phyloP scores from a whole-genome alignment of 257 asterid species.

The Nicotiana knightiana region DNA sequence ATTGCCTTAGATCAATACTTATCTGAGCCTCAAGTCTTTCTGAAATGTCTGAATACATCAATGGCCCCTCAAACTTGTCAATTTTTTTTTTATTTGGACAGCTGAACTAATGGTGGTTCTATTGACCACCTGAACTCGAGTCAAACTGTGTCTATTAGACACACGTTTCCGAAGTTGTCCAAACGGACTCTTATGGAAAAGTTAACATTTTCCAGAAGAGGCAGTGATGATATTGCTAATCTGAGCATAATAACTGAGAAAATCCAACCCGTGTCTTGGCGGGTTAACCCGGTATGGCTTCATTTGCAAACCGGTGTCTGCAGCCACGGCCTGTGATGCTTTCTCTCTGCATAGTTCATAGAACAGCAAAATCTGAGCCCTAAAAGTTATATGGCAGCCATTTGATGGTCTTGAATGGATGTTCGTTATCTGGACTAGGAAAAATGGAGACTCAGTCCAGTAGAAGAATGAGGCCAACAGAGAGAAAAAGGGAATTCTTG shows the following conservation, averaged over 20 bases:
- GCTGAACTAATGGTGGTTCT: neutral
- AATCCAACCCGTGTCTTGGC: conserved; percentile 22
- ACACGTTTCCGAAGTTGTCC: neutral
- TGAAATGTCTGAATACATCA: neutral
- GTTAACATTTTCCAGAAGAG: neutral
- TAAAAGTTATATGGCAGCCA: neutral
- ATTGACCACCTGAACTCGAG: neutral
- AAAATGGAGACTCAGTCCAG: too few species aligned
- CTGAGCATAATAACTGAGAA: neutral
- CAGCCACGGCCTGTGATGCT: conserved; percentile 23
- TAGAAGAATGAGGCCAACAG: neutral
- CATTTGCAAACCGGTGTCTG: neutral
- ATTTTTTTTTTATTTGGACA: neutral
- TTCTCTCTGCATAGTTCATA: neutral
- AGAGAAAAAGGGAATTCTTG: neutral
- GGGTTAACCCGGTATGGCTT: conserved; percentile 10
- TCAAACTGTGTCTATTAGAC: neutral
- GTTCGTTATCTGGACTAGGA: neutral
- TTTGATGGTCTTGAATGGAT: neutral
- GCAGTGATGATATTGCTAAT: neutral
- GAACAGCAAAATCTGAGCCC: conserved; percentile 11
- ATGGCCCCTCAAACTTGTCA: neutral
- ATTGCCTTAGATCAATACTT: conserved; percentile 2
- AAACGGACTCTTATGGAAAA: conserved; percentile 13
- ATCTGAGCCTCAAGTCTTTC: neutral